Evolutionary conservation across 345 rosid species (phyloP).

Genomic region (Camelina hispida): DNA sequence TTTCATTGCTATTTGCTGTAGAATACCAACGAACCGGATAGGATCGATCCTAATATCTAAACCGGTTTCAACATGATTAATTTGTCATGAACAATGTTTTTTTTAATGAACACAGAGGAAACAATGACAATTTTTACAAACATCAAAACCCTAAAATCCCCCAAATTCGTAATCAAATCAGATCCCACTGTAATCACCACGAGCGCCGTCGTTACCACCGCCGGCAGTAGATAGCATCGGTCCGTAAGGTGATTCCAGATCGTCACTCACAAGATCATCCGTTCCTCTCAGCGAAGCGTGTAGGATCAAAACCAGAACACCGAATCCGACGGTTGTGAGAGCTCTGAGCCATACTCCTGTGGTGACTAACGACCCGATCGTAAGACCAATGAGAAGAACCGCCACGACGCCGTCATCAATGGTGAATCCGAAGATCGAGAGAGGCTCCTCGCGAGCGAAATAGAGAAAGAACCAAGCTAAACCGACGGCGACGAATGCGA

Average conservation of each 20-base stretch:
- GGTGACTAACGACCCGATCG: constrained; percentile 49
- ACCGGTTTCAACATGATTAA: not conserved
- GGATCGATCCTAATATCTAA: not conserved
- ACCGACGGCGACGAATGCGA: constrained; percentile 54
- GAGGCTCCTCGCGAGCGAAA: constrained; percentile 66
- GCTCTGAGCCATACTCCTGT: constrained; percentile 63
- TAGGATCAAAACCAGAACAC: constrained; percentile 48
- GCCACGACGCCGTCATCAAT: constrained; percentile 56
- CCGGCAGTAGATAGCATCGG: constrained; percentile 57
- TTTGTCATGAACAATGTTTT: constrained; percentile 5
- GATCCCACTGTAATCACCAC: constrained; percentile 52
- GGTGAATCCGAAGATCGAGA: constrained; percentile 46
- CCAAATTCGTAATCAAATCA: constrained; percentile 38
- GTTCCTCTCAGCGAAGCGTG: constrained; percentile 66
- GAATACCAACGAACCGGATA: not conserved
- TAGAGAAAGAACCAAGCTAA: constrained; percentile 71
- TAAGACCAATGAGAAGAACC: constrained; percentile 45
- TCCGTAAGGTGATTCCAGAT: constrained; percentile 62
- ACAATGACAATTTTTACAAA: constrained; percentile 34
- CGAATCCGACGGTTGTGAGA: constrained; percentile 46
- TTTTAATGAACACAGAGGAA: constrained; percentile 10
- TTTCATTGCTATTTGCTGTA: not conserved
- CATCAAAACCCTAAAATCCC: constrained; percentile 29
- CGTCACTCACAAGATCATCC: constrained; percentile 70
- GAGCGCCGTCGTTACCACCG: constrained; percentile 50